phyloP scores from a whole-genome alignment of 148 eudicot genomes.

The Rhododendron vialii region DNA sequence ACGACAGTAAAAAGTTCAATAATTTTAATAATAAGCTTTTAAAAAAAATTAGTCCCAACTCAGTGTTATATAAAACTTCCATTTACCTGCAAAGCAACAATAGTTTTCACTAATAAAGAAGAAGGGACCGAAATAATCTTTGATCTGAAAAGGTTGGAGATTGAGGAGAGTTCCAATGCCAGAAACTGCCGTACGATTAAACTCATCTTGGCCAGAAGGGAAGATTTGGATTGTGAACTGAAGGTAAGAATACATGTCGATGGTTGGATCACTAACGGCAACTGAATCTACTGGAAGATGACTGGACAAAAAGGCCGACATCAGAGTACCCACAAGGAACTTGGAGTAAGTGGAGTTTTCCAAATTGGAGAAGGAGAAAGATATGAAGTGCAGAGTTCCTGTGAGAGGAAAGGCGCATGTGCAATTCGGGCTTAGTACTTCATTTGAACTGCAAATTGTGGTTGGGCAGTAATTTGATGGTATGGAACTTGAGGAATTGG shows the following conservation, averaged over 20 bases:
- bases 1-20: neutral
- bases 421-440: constrained; percentile 41
- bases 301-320: constrained; percentile 26
- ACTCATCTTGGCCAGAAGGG: constrained; percentile 41
- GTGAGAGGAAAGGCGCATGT: constrained; percentile 44
- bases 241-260: constrained; percentile 34
- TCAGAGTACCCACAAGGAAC: constrained; percentile 35
- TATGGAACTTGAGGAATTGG: constrained; percentile 8
- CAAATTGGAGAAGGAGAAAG: constrained; percentile 55
- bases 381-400: constrained; percentile 51
- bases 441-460: constrained; percentile 35
- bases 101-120: constrained; percentile 46
- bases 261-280: constrained; percentile 32
- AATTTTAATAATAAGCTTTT: neutral
- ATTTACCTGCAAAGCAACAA: constrained; percentile 49
- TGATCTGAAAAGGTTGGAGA: constrained; percentile 35
- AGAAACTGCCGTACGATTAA: constrained; percentile 54
- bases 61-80: neutral
- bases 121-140: constrained; percentile 47
- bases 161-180: constrained; percentile 45
- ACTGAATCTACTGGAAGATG: constrained; percentile 51
- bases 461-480: constrained; percentile 34
- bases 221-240: constrained; percentile 41
- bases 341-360: constrained; percentile 32
- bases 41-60: neutral